Evolutionary conservation across 148 eudicot species (phyloP).

Genomic region (Chenopodium berlandieri): DNA sequence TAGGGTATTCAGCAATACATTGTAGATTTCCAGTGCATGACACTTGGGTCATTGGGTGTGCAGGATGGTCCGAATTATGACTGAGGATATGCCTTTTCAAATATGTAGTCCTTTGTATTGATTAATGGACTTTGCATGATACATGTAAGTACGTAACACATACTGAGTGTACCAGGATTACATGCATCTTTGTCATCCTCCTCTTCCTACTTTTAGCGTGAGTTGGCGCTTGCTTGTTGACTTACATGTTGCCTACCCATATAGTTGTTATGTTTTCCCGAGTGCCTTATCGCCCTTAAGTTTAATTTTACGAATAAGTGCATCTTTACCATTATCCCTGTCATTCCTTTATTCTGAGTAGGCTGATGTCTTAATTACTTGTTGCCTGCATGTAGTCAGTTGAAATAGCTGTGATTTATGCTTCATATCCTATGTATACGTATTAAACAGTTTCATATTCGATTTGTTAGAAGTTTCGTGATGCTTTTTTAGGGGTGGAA

Average conservation of each 20-base stretch:
- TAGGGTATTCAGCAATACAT: background rate
- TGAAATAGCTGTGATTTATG: background rate
- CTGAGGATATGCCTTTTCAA: background rate
- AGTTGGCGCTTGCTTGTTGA: background rate
- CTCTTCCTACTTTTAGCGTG: background rate
- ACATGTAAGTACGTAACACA: background rate
- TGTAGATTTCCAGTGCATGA: background rate
- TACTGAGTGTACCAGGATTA: background rate
- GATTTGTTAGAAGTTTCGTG: too few relatives aligned
- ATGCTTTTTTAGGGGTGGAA: too few relatives aligned
- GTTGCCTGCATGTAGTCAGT: background rate
- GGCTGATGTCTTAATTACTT: background rate
- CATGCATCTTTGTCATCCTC: background rate
- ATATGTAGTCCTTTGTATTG: background rate
- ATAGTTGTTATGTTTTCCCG: background rate
- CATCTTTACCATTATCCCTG: background rate
- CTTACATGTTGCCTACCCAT: background rate
- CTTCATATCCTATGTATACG: background rate
- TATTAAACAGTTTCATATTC: background rate
- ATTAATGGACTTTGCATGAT: background rate
- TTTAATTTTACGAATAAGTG: background rate
- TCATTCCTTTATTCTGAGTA: too few relatives aligned
- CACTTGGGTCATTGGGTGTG: too few relatives aligned
- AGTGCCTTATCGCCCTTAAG: background rate
- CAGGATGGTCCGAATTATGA: background rate